These are phyloP conservation scores for Lichtheimia hyalospora DNA, from an alignment of 371 early-diverging fungal species.

Conservation along the genomic window DNA sequence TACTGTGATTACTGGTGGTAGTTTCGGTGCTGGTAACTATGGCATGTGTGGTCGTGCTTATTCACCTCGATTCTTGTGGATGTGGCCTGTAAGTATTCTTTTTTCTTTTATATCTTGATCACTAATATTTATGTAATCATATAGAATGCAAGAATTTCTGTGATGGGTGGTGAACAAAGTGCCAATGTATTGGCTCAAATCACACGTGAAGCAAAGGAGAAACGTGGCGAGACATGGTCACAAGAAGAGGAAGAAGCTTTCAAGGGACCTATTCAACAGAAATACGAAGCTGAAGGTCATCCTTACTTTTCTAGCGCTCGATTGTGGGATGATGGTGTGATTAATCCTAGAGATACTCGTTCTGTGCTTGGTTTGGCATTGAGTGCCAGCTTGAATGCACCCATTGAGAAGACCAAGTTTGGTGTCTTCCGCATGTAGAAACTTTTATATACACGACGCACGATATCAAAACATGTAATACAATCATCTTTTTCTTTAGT, in stretches of 20 bases:
- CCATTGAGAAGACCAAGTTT: conserved; percentile 77
- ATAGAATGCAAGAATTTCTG: conserved; percentile 89
- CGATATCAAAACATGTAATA: too few relatives aligned
- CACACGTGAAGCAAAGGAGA: conserved; percentile 81
- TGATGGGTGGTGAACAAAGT: conserved; percentile 99
- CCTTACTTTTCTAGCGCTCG: conserved; percentile 91
- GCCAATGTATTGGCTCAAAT: conserved; percentile 93
- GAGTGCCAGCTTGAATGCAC: conserved; percentile 81
- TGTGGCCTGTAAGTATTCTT: conserved; percentile 86
- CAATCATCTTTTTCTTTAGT: too few relatives aligned
- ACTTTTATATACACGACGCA: not conserved
- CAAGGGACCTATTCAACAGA: conserved; percentile 83
- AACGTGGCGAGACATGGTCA: conserved; percentile 79
- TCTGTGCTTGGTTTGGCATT: conserved; percentile 85
- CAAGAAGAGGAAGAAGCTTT: conserved; percentile 76
- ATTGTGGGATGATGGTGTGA: conserved; percentile 98
- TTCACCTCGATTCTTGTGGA: conserved; percentile 94
- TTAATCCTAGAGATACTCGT: conserved; percentile 91
- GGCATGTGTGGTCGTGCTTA: conserved; percentile 99
- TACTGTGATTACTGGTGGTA: conserved; percentile 91
- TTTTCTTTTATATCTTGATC: not conserved
- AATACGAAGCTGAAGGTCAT: conserved; percentile 94
- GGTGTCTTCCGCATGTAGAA: conserved; percentile 97
- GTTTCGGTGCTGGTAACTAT: conserved; percentile 95
- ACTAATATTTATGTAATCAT: not conserved